Conservation (phyloP, 768 basidiomycete species). For the Leccinum sublutescens region DNA sequence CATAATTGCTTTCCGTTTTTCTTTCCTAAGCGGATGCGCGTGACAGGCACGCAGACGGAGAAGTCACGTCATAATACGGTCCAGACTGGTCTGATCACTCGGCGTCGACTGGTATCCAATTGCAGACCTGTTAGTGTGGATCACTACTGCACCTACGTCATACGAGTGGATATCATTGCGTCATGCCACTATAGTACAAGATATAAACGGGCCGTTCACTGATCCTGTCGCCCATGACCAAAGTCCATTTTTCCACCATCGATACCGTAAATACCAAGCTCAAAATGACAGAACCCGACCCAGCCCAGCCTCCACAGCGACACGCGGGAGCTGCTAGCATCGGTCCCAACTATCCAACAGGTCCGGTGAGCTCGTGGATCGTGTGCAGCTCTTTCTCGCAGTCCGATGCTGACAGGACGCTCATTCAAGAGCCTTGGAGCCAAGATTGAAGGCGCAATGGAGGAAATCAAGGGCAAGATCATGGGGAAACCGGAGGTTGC, state of each 20-base stretch:
- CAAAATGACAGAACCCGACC: background rate
- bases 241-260: conserved; percentile 20
- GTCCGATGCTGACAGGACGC: background rate
- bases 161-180: background rate
- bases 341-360: conserved; percentile 35
- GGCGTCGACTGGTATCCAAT: background rate
- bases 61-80: too few relatives aligned
- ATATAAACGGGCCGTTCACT: background rate
- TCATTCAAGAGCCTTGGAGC: conserved; percentile 31
- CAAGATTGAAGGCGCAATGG: conserved; percentile 37
- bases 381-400: too few relatives aligned
- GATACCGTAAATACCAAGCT: conserved; percentile 1
- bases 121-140: background rate
- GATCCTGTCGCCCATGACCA: conserved; percentile 6
- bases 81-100: too few relatives aligned
- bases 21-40: background rate
- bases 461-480: conserved; percentile 41
- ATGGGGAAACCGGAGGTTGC: conserved; percentile 35
- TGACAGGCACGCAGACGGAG: too few relatives aligned
- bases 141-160: background rate
- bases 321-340: conserved; percentile 45
- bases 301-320: conserved; percentile 35
- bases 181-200: background rate
- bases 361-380: conserved; percentile 23
- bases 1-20: background rate